Evolutionary conservation across 345 rosid species (phyloP).

Genomic region (Litchi chinensis): DNA sequence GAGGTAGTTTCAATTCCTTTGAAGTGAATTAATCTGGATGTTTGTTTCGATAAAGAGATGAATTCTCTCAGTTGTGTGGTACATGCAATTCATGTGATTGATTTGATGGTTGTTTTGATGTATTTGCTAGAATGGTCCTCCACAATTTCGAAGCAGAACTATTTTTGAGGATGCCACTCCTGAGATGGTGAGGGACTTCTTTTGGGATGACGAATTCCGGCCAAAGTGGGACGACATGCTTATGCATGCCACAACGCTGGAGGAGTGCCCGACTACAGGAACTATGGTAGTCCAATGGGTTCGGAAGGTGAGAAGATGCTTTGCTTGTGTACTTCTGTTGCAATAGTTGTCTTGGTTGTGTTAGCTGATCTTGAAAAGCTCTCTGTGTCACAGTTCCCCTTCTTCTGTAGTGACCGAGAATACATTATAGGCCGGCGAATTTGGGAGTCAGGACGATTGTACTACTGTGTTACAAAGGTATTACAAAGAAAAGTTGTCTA

Average conservation of each 20-base stretch:
- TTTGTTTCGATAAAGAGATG: neutral
- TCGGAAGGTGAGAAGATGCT: slow-evolving; percentile 63
- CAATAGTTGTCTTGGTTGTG: slow-evolving; percentile 10
- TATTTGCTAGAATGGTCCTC: slow-evolving; percentile 70
- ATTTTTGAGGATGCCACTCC: slow-evolving; percentile 90
- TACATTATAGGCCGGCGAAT: slow-evolving; percentile 93
- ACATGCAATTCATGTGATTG: slow-evolving; percentile 18
- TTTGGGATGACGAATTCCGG: slow-evolving; percentile 94
- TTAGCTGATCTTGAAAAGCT: slow-evolving; percentile 15
- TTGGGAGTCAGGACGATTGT: slow-evolving; percentile 79
- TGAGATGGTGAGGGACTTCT: slow-evolving; percentile 89
- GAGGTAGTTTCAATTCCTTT: slow-evolving; percentile 46
- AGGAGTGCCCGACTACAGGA: slow-evolving; percentile 75
- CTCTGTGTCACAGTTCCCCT: slow-evolving; percentile 72
- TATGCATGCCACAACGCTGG: slow-evolving; percentile 54
- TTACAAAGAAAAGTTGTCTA: neutral
- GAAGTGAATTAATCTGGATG: neutral
- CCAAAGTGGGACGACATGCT: slow-evolving; percentile 92
- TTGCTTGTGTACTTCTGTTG: slow-evolving; percentile 8
- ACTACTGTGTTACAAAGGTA: slow-evolving; percentile 96
- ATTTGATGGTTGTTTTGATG: slow-evolving; percentile 24
- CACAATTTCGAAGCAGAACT: slow-evolving; percentile 86
- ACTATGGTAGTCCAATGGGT: slow-evolving; percentile 88
- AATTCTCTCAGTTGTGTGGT: neutral
- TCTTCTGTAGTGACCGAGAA: slow-evolving; percentile 96